Base-by-base conservation (phyloP, 75 land plant genomes). In the Cupressus sempervirens region DNA sequence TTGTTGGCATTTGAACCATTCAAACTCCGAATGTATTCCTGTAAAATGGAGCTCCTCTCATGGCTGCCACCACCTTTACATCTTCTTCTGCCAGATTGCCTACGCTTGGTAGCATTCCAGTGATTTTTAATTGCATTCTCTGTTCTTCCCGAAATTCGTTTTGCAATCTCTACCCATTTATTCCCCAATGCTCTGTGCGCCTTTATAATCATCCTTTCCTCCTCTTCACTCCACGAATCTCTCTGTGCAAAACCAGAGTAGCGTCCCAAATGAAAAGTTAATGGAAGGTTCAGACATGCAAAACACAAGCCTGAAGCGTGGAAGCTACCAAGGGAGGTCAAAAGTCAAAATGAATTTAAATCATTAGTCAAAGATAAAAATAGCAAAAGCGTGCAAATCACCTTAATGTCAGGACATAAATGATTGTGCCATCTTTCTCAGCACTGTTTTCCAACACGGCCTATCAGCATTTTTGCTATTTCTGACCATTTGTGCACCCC, bases 91-190 rank as follows among this genome's bases (percentile, higher is more conserved):
- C 90, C 80, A 58, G 85, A 90, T 67, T 93, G 93, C 74, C 93
- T 88, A 35, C 96, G 87, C 84, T 92, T 94, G 67, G 98, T 96
- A 40, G 98, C 94, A 35, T 96, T 96, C 93, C 94, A 96, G 40
- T 93, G 95, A 83, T 96, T 96, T 84, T 96, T 96, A 23, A 96
- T 93, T 1, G 95, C 82, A 85, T 96, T 96, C 74, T 96, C 98
- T 23, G 98, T 93, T 56, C 98, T 86, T 12, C 98, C 98, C 1
- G 98, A 93, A 70, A 96, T 90, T 26, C 80, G 62, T 85, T 94
- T 96, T 0, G 98, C 98, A 20, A 96, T 96, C 85, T 93, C 96
- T 0, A 94, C 96, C 98, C 98, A 96, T 83, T 86, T 84, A 88
- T 93, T 94, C 2, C 98, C 98, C 8, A 94, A 62, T 56, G 85